Evolutionary conservation across 148 eudicot genomes (phyloP).

Genomic region (Rhododendron griersonianum): DNA sequence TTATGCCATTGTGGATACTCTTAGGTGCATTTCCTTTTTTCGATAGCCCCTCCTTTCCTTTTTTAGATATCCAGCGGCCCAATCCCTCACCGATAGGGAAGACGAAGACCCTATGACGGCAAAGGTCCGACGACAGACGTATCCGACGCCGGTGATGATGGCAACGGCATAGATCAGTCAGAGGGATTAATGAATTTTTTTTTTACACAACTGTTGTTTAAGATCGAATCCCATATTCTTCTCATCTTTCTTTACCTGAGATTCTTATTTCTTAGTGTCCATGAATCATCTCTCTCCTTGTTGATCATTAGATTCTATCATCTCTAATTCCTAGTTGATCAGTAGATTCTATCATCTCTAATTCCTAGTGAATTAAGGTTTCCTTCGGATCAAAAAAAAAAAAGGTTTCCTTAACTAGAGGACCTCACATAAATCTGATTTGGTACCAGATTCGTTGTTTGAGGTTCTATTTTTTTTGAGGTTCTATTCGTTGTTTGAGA

Average conservation of each 20-base stretch:
- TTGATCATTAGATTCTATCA: neutral
- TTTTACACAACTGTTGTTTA: too few relatives aligned
- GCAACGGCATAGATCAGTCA: too few relatives aligned
- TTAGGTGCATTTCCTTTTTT: too few relatives aligned
- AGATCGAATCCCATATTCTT: slow-evolving; percentile 27
- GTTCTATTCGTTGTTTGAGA: neutral
- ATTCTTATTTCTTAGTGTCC: slow-evolving; percentile 15
- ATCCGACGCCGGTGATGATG: too few relatives aligned
- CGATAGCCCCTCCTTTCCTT: too few relatives aligned
- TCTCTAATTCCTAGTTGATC: neutral
- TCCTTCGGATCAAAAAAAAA: too few relatives aligned
- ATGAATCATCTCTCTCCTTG: neutral
- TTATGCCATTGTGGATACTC: too few relatives aligned
- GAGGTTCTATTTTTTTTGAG: neutral
- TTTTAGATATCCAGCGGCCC: too few relatives aligned
- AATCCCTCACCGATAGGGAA: too few relatives aligned
- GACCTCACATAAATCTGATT: neutral
- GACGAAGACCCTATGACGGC: too few relatives aligned
- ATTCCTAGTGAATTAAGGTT: neutral
- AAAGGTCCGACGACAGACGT: too few relatives aligned
- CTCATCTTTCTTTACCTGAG: slow-evolving; percentile 19
- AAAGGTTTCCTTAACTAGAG: neutral
- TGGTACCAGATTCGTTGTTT: neutral
- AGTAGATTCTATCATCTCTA: neutral
- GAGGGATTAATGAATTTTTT: too few relatives aligned